Evolutionary conservation across 2,329 filamentous ascomycete species (phyloP).

Genomic region (Phyllosticta capitalensis): DNA sequence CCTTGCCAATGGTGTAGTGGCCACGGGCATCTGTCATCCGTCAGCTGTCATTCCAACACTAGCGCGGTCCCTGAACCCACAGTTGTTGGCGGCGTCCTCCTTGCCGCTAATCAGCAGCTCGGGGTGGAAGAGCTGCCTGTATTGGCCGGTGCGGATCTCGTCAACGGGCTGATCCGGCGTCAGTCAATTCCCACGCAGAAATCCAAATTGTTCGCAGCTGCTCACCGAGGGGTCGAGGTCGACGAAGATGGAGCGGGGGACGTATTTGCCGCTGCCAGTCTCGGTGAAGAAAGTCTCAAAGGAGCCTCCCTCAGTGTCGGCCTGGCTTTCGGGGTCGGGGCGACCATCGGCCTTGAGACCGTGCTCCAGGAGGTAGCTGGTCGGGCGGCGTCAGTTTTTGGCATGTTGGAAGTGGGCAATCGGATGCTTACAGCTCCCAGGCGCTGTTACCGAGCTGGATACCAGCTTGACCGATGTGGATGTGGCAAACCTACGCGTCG

Average conservation of each 20-base stretch:
- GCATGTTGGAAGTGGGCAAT: conserved; percentile 11
- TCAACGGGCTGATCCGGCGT: conserved; percentile 50
- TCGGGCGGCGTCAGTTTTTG: conserved; percentile 11
- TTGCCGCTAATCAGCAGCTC: conserved; percentile 99
- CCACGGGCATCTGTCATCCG: conserved; percentile 68
- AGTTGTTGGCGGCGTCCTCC: conserved; percentile 99
- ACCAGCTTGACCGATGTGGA: conserved; percentile 64
- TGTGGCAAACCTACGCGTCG: conserved; percentile 48
- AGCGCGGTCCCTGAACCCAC: neutral
- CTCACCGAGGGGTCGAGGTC: conserved; percentile 96
- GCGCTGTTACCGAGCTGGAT: conserved; percentile 66
- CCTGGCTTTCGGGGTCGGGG: conserved; percentile 44
- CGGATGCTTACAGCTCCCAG: conserved; percentile 60
- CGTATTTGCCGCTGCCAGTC: conserved; percentile 97
- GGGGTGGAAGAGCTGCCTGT: conserved; percentile 95
- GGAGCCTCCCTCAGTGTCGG: conserved; percentile 83
- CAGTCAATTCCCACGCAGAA: conserved; percentile 1
- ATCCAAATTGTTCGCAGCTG: neutral
- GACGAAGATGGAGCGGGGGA: conserved; percentile 97
- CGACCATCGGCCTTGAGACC: conserved; percentile 57
- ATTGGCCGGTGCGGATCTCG: conserved; percentile 94
- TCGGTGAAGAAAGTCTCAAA: conserved; percentile 99
- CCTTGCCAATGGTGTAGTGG: conserved; percentile 99
- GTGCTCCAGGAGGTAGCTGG: conserved; percentile 63
- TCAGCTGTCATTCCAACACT: conserved; percentile 4